These are phyloP conservation scores for Phytophthora meadii DNA, from an alignment of 352 stramenopile genomes.

Conservation along the genomic window DNA sequence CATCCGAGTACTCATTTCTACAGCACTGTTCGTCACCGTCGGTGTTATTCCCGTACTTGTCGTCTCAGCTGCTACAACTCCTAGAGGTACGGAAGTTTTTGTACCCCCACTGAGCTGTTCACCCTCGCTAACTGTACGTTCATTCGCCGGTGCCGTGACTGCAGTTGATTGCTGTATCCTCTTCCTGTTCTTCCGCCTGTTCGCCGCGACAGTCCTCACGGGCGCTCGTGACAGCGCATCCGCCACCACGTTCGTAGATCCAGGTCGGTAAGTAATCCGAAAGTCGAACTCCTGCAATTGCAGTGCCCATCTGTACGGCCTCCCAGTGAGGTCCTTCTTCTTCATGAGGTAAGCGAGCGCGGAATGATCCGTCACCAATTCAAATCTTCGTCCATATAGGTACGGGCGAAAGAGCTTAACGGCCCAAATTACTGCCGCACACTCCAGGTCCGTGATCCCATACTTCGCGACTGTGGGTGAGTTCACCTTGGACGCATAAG, in stretches of 20 bases:
- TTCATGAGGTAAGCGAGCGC: not conserved
- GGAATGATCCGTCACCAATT: constrained; percentile 3
- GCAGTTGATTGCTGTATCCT: too few species aligned
- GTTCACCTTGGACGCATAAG: constrained; percentile 32
- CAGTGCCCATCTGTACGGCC: constrained; percentile 6
- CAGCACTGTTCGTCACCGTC: too few species aligned
- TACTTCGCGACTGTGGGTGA: constrained; percentile 26
- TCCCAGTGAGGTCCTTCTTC: not conserved
- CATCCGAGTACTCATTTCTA: too few species aligned
- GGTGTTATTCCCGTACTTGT: too few species aligned
- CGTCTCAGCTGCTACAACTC: too few species aligned
- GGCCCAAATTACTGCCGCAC: constrained; percentile 10
- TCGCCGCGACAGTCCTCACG: not conserved
- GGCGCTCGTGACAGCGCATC: constrained; percentile 30
- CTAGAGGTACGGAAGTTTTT: too few species aligned
- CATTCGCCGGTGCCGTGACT: too few species aligned
- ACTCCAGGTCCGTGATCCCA: constrained; percentile 35
- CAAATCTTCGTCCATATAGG: constrained; percentile 1
- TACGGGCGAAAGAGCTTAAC: not conserved
- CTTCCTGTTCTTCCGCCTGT: not conserved
- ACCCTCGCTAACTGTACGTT: too few species aligned
- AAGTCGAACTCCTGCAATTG: constrained; percentile 15
- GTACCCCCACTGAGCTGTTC: too few species aligned
- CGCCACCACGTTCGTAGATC: constrained; percentile 23
- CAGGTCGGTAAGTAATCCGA: constrained; percentile 5